phyloP scores from a whole-genome alignment of 2,329 filamentous ascomycete species.

The Periconia digitata region DNA sequence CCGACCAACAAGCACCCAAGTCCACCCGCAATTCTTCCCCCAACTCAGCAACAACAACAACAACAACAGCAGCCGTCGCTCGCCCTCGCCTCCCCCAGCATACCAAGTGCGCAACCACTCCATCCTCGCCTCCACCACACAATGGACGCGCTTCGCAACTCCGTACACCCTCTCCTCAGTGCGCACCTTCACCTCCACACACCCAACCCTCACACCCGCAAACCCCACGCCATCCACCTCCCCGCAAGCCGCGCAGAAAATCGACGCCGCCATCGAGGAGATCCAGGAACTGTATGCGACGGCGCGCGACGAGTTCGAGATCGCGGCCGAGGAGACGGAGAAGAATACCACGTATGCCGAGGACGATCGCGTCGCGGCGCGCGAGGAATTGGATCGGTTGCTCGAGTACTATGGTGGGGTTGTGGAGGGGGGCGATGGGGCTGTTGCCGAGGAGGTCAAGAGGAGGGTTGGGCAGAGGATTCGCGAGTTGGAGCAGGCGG shows the following conservation, averaged over 20 bases:
- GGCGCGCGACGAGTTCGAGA: conserved; percentile 51
- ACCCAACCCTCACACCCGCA: conserved; percentile 9
- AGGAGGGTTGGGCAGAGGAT: conserved; percentile 54
- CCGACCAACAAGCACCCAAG: conserved; percentile 22
- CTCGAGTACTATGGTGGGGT: conserved; percentile 50
- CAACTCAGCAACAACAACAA: conserved; percentile 18
- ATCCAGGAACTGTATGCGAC: conserved; percentile 43
- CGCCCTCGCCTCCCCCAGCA: conserved; percentile 26
- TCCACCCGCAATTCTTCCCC: conserved; percentile 19
- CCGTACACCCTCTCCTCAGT: conserved; percentile 33
- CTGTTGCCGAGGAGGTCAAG: conserved; percentile 54
- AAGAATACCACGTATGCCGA: conserved; percentile 59
- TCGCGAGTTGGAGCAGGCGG: conserved; percentile 56
- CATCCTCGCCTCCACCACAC: conserved; percentile 22
- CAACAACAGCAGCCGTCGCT: conserved; percentile 17
- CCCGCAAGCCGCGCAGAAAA: conserved; percentile 21
- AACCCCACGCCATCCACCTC: conserved; percentile 8
- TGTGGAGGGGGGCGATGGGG: conserved; percentile 43
- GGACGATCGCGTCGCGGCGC: conserved; percentile 56
- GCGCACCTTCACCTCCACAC: conserved; percentile 30
- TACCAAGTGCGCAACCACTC: conserved; percentile 28
- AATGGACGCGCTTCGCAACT: conserved; percentile 39
- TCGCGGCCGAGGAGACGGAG: conserved; percentile 54
- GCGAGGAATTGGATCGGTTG: conserved; percentile 55
- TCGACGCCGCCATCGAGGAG: conserved; percentile 36